Percentiles rank a stretch among this genome's conserved stretches.
Evolutionary conservation across 1,284 basidiomycete species (phyloP).

Genomic region (Ganoderma multipileum): DNA sequence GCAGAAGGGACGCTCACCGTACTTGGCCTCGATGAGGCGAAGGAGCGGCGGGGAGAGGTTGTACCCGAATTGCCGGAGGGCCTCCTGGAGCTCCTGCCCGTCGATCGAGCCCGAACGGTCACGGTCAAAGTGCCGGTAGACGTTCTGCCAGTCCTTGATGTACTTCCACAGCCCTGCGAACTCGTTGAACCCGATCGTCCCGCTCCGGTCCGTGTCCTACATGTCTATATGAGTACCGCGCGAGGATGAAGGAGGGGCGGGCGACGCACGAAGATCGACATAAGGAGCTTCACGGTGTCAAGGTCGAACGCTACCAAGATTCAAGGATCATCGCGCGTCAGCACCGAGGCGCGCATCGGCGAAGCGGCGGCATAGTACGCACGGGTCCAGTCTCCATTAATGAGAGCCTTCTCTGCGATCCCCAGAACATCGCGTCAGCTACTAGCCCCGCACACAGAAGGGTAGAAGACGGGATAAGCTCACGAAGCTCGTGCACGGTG

Average conservation of each 20-base stretch:
- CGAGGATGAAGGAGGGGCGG: background rate
- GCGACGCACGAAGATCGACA: constrained; percentile 76
- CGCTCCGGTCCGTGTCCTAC: constrained; percentile 74
- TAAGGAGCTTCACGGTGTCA: constrained; percentile 84
- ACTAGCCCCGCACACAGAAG: background rate
- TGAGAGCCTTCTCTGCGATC: constrained; percentile 66
- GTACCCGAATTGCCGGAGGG: constrained; percentile 76
- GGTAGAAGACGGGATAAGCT: constrained; percentile 36
- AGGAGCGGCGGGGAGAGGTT: constrained; percentile 70
- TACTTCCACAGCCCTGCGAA: constrained; percentile 84
- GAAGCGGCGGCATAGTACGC: background rate
- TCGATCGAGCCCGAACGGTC: constrained; percentile 82
- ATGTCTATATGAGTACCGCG: background rate
- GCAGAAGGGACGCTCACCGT: constrained; percentile 52
- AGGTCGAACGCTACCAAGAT: constrained; percentile 70
- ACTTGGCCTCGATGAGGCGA: constrained; percentile 67
- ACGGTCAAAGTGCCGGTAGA: constrained; percentile 80
- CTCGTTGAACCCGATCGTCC: constrained; percentile 82
- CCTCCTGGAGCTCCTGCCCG: constrained; percentile 64
- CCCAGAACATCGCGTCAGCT: background rate
- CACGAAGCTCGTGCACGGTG: constrained; percentile 69
- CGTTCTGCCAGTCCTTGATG: constrained; percentile 85
- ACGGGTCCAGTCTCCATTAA: constrained; percentile 85
- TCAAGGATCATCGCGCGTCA: background rate
- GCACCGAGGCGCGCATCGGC: background rate